phyloP scores from a whole-genome alignment of 1,139 yeast genomes.

The Geotrichum candidum region DNA sequence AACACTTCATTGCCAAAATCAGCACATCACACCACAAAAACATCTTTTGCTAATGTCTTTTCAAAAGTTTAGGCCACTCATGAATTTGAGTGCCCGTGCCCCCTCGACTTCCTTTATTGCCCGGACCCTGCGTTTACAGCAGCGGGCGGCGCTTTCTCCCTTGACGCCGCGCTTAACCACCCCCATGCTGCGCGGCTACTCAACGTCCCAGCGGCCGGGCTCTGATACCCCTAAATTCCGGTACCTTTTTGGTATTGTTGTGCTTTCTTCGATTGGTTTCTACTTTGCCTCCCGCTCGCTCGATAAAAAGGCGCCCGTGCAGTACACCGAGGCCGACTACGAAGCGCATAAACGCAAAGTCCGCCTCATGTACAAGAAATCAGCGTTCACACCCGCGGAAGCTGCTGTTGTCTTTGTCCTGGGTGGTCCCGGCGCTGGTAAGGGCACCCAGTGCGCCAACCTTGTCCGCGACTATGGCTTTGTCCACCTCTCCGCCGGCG shows the following conservation, averaged over 20 bases:
- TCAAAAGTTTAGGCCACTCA: not conserved
- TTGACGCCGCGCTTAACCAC: not conserved
- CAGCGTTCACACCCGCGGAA: constrained; percentile 55
- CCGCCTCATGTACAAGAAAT: constrained; percentile 22
- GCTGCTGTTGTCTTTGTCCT: constrained; percentile 81
- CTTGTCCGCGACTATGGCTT: constrained; percentile 76
- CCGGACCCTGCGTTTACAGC: not conserved
- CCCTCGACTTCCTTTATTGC: not conserved
- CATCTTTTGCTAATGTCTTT: not conserved
- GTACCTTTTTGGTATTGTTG: constrained; percentile 31
- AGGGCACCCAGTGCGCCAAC: constrained; percentile 91
- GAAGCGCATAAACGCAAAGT: constrained; percentile 36
- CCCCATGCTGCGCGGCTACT: not conserved
- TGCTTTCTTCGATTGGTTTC: constrained; percentile 43
- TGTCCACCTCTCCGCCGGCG: constrained; percentile 91
- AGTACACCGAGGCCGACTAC: constrained; percentile 58
- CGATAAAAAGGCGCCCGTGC: constrained; percentile 42
- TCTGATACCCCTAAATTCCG: constrained; percentile 32
- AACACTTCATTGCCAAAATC: not conserved
- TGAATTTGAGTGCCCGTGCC: not conserved
- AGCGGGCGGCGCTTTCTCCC: not conserved
- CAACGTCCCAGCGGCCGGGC: constrained; percentile 9
- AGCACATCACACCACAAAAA: not conserved
- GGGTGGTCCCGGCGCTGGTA: constrained; percentile 83
- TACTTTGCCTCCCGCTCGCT: constrained; percentile 48